Evolutionary conservation across 176 grass and related monocot genomes (phyloP).

Genomic region (Dendrocalamus sinicus): DNA sequence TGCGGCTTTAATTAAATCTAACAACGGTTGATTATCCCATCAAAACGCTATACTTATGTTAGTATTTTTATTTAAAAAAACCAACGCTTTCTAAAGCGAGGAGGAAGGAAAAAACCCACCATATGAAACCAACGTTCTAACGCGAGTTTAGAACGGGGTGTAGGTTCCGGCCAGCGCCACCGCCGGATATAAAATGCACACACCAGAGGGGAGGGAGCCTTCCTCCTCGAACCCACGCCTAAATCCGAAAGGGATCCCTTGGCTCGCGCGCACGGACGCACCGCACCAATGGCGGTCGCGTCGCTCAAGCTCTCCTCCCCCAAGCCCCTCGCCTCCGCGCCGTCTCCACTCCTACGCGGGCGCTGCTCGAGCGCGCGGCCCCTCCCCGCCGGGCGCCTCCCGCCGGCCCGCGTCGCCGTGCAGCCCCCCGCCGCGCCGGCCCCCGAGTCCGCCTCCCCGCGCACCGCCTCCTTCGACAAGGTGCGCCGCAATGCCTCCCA

Average conservation of each 20-base stretch:
- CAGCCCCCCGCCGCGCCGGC: conserved; percentile 18
- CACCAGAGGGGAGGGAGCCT: background rate
- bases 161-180: background rate
- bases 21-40: too few relatives aligned
- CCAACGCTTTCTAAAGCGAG: too few relatives aligned
- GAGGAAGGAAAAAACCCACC: too few relatives aligned
- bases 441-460: conserved; percentile 5
- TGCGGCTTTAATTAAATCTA: too few relatives aligned
- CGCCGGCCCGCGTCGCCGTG: conserved; percentile 45
- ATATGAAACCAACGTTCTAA: too few relatives aligned
- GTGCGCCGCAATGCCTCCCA: conserved; percentile 34
- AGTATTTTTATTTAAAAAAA: too few relatives aligned
- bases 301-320: conserved; percentile 49
- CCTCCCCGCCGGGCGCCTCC: conserved; percentile 24
- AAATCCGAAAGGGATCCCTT: conserved; percentile 12
- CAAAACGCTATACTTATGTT: too few relatives aligned
- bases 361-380: conserved; percentile 32
- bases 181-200: background rate
- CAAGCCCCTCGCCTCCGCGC: conserved; percentile 30
- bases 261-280: background rate
- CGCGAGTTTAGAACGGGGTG: too few relatives aligned
- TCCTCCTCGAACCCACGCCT: background rate
- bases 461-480: conserved; percentile 58
- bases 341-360: background rate
- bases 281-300: conserved; percentile 46